Conservation (phyloP, 306 rosid genomes). For the Comarum palustre region DNA sequence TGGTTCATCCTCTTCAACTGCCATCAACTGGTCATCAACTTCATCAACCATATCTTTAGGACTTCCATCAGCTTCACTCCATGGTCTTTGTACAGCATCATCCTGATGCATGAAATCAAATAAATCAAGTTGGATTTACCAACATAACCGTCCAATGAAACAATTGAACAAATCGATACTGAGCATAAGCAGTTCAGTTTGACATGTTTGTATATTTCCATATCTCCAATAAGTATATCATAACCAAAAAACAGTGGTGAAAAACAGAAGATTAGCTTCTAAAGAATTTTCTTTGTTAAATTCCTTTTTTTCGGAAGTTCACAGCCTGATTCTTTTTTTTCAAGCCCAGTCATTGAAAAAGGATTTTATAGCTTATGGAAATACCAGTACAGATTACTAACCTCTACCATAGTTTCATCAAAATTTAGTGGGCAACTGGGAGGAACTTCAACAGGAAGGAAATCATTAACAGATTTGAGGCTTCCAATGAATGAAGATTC, state of each 20-base stretch:
- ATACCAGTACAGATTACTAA: conserved; percentile 23
- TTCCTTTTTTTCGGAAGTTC: too few species aligned
- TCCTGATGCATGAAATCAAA: conserved; percentile 36
- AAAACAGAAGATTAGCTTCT: not conserved
- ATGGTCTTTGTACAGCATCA: conserved; percentile 23
- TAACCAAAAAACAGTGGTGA: not conserved
- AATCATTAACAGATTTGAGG: conserved; percentile 72
- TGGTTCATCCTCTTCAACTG: conserved; percentile 36
- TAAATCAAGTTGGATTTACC: not conserved
- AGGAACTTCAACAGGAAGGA: conserved; percentile 84
- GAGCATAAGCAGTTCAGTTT: not conserved
- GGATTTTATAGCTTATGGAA: not conserved
- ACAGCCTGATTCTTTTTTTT: not conserved
- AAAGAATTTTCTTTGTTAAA: too few species aligned
- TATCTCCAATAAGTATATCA: not conserved
- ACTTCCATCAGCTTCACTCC: conserved; percentile 39
- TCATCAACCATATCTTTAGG: conserved; percentile 28
- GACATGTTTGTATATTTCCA: not conserved
- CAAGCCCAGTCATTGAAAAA: not conserved
- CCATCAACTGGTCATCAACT: conserved; percentile 47
- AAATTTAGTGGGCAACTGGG: conserved; percentile 57
- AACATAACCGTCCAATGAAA: not conserved
- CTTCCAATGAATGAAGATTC: conserved; percentile 87
- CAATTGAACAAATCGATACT: not conserved
- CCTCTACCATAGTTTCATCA: conserved; percentile 62